Percentiles rank a stretch among this genome's conserved stretches.
Conservation (phyloP, 1,139 yeast genomes). For the Yamadazyma mexicana region DNA sequence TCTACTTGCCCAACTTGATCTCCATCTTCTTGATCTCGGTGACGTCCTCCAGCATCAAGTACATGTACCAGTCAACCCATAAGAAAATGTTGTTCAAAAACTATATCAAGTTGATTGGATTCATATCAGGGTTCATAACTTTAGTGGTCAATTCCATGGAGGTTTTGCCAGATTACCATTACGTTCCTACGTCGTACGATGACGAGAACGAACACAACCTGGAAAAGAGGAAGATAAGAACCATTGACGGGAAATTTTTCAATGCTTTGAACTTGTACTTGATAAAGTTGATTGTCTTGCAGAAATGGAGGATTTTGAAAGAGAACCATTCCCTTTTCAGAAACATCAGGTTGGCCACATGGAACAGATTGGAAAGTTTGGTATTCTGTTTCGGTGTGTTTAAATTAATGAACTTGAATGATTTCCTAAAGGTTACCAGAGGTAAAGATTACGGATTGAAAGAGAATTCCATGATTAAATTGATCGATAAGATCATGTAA, state of each 20-base stretch:
- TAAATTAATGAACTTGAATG: conserved; percentile 41
- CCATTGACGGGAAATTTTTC: conserved; percentile 28
- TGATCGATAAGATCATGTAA: conserved; percentile 24
- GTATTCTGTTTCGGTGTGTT: conserved; percentile 41
- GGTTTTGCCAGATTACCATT: conserved; percentile 27
- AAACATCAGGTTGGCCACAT: conserved; percentile 23
- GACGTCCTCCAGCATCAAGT: conserved; percentile 32
- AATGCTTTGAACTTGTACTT: conserved; percentile 35
- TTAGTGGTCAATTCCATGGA: conserved; percentile 27
- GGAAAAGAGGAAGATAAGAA: conserved; percentile 16
- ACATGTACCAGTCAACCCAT: conserved; percentile 18
- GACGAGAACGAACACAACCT: conserved; percentile 16
- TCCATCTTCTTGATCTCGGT: conserved; percentile 36
- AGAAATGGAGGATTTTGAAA: conserved; percentile 46
- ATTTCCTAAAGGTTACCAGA: conserved; percentile 23
- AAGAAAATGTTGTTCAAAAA: conserved; percentile 31
- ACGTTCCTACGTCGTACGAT: conserved; percentile 16
- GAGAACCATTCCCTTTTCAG: conserved; percentile 39
- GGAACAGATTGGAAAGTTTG: conserved; percentile 38
- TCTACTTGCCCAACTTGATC: conserved; percentile 38
- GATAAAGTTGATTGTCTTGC: conserved; percentile 34
- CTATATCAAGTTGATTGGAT: conserved; percentile 39
- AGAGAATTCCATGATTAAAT: conserved; percentile 20
- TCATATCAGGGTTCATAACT: conserved; percentile 33
- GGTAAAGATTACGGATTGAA: conserved; percentile 19